Conservation (phyloP, 1,284 basidiomycete genomes). For the Waitea zeae region DNA sequence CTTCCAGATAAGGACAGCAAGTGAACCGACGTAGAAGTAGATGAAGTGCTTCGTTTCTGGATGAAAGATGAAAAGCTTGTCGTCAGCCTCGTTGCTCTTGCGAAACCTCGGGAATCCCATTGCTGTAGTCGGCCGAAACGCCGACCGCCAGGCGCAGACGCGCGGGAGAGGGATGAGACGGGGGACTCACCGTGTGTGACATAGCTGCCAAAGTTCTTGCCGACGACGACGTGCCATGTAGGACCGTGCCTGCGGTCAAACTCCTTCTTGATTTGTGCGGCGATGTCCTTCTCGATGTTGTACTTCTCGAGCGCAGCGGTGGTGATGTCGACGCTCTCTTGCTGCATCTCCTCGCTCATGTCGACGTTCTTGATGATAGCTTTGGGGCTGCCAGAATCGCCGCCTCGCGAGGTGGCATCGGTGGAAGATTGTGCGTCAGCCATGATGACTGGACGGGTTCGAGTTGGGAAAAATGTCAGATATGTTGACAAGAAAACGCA, state of each 20-base stretch:
- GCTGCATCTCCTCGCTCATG: slow-evolving; percentile 94
- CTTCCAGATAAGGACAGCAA: slow-evolving; percentile 91
- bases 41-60: slow-evolving; percentile 94
- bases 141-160: no score
- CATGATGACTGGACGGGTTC: no score
- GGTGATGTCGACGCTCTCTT: slow-evolving; percentile 80
- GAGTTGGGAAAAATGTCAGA: no score
- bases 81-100: background rate
- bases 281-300: slow-evolving; percentile 95
- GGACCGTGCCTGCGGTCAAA: slow-evolving; percentile 84
- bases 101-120: background rate
- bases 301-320: slow-evolving; percentile 77
- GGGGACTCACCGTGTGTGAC: slow-evolving; percentile 79
- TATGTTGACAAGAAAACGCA: no score
- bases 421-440: no score
- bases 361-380: slow-evolving; percentile 95
- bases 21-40: slow-evolving; percentile 85
- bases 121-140: no score
- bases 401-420: background rate
- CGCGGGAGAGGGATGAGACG: background rate
- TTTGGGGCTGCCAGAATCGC: slow-evolving; percentile 31
- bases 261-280: slow-evolving; percentile 94
- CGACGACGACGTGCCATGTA: slow-evolving; percentile 97
- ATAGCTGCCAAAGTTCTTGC: slow-evolving; percentile 95
- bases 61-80: slow-evolving; percentile 7